A percentile compares a stretch with the other conserved stretches of the same genome.
Evolutionary conservation across 2,329 filamentous ascomycete species (phyloP).

Genomic region (Claviceps arundinis): DNA sequence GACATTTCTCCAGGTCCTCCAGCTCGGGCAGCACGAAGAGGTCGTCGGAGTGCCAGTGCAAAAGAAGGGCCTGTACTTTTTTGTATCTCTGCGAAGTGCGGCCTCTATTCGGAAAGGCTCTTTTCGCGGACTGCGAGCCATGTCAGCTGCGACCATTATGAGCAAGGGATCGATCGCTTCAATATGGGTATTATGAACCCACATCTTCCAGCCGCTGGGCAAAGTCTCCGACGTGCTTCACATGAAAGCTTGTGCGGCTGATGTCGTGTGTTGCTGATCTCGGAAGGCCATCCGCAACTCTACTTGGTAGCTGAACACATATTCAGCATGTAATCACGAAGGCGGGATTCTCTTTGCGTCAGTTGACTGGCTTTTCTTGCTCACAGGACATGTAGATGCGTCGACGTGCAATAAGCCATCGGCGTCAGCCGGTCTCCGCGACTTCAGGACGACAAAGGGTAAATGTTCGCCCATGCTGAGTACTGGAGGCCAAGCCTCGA

Average conservation of each 20-base stretch:
- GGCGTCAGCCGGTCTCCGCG: constrained; percentile 31
- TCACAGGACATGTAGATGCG: constrained; percentile 30
- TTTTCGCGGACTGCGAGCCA: constrained; percentile 33
- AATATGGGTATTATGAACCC: constrained; percentile 13
- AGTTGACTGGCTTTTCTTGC: neutral
- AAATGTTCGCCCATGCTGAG: constrained; percentile 27
- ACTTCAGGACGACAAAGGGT: constrained; percentile 40
- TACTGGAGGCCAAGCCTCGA: neutral
- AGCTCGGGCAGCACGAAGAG: constrained; percentile 45
- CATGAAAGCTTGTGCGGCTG: constrained; percentile 43
- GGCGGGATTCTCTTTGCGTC: neutral
- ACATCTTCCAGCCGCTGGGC: constrained; percentile 42
- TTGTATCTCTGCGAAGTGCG: constrained; percentile 39
- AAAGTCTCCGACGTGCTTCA: constrained; percentile 42
- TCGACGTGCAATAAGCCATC: constrained; percentile 34
- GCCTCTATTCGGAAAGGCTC: constrained; percentile 44
- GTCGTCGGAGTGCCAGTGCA: constrained; percentile 46
- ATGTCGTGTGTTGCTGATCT: constrained; percentile 40
- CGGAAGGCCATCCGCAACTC: constrained; percentile 13
- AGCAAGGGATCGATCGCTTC: neutral
- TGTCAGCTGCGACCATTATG: neutral
- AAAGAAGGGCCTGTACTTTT: constrained; percentile 39
- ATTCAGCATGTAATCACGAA: neutral
- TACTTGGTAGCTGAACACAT: neutral
- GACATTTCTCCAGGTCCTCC: constrained; percentile 40